Evolutionary conservation across 2,329 filamentous ascomycete genomes (phyloP), one percentile per base, ranked within the genome.

Genomic region (Seiridium unicorne): DNA sequence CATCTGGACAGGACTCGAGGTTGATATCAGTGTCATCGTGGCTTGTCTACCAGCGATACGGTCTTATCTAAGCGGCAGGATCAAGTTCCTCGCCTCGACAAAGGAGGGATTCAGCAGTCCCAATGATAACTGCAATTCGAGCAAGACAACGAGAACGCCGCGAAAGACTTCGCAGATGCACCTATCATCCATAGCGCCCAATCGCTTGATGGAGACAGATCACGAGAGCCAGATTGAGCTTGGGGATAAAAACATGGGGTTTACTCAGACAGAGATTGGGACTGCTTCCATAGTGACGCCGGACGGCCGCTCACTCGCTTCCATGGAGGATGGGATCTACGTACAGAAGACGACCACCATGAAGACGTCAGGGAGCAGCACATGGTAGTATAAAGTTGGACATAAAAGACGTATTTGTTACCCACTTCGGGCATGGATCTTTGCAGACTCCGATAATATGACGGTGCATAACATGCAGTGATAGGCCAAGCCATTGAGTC

Each of bases 1-100:
- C 9, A 18, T 59, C 5, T 59, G 57, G 57, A 31, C 9, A 18
- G 57, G 26, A 11, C 47, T 59, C 13, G 57, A 59, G 32, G 47
- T 59, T 18, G 44, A 44, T 36, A 47, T 59, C 7, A 18, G 46
- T 34, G 42, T 59, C 36, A 51, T 59, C 18, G 57, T 59, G 13
- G 31, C 42, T 38, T 53, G 49, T 31, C n/a, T 59, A 3, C 57
- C 47, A 5, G 47, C 57, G 3, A 40, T 54, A n/a, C 57, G 57
- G 13, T 42, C 38, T 7, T 42, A 42, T 13, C 13, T 42, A 13
- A 42, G 38, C 13, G 38, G 38, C 38, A 42, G 38, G 13, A 42
- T 42, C 38, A 42, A 42, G 7, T 2, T 42, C 38, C 13, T 8
- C 7, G 38, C 38, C 7, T 42, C 13, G 38, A 13, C 38, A 42